Percentiles rank a stretch among this genome's conserved stretches.
Evolutionary conservation across 1,284 basidiomycete species (phyloP).

Genomic region (Tilletiaria anomala): DNA sequence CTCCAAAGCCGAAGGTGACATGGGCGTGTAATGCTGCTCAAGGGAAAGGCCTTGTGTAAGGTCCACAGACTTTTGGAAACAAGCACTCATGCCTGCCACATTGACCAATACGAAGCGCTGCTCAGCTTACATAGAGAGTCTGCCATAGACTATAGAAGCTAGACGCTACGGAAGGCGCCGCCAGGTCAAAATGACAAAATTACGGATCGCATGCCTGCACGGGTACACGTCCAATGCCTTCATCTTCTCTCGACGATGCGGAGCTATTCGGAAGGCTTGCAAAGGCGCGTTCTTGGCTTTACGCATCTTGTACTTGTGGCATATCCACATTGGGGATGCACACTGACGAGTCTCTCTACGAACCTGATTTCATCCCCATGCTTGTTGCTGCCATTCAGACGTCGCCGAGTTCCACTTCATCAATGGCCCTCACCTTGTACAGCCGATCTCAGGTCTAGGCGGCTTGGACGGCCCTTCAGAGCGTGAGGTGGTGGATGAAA

Average conservation of each 20-base stretch:
- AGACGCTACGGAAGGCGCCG: too few species aligned
- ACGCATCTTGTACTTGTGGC: background rate
- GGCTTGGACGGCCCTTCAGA: conserved; percentile 22
- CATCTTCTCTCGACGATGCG: conserved; percentile 19
- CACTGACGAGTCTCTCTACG: conserved; percentile 1
- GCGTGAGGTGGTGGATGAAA: conserved; percentile 16
- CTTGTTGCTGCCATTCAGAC: conserved; percentile 10
- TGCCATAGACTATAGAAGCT: too few species aligned
- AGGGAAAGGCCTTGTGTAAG: too few species aligned
- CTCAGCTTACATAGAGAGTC: too few species aligned
- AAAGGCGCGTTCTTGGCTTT: conserved; percentile 3
- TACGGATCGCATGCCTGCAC: conserved; percentile 12
- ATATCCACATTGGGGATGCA: background rate
- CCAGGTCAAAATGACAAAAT: too few species aligned
- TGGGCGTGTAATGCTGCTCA: too few species aligned
- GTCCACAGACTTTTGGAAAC: too few species aligned
- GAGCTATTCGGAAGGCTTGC: conserved; percentile 31
- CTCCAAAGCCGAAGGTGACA: too few species aligned
- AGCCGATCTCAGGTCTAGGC: conserved; percentile 21
- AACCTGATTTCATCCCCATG: too few species aligned
- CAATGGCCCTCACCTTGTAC: conserved; percentile 31
- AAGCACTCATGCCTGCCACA: too few species aligned
- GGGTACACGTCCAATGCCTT: conserved; percentile 35
- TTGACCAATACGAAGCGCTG: too few species aligned
- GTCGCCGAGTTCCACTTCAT: conserved; percentile 33